These are phyloP conservation scores for Pichia paraexigua DNA, from an alignment of 805 yeast genomes.

Conservation along the genomic window DNA sequence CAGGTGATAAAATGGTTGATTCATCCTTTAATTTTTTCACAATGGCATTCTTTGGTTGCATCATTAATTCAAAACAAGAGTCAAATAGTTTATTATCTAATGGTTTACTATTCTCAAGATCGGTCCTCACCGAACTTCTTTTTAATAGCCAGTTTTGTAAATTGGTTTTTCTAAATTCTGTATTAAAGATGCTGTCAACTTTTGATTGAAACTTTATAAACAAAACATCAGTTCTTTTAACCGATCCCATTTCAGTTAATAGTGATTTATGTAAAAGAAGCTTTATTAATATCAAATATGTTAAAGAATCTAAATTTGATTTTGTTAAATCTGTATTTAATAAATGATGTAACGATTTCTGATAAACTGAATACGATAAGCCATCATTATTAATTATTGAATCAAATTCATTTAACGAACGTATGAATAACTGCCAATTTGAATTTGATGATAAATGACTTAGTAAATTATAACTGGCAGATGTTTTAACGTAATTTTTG, in stretches of 20 bases:
- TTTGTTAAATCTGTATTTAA: neutral
- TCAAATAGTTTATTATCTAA: neutral
- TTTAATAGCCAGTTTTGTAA: neutral
- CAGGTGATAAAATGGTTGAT: neutral
- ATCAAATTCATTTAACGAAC: conserved; percentile 7
- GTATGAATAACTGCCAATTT: conserved; percentile 8
- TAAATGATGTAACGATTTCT: neutral
- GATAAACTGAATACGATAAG: neutral
- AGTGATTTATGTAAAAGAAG: conserved; percentile 3
- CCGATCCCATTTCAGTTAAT: neutral
- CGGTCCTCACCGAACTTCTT: conserved; percentile 4
- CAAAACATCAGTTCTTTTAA: conserved; percentile 7
- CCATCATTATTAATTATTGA: neutral
- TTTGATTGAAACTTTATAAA: conserved; percentile 9
- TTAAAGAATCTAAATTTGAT: neutral
- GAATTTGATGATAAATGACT: neutral
- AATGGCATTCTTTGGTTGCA: neutral
- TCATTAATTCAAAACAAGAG: neutral
- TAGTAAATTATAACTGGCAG: neutral
- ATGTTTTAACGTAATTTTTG: neutral
- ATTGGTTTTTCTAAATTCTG: neutral
- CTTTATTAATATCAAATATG: conserved; percentile 7
- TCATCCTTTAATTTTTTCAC: neutral
- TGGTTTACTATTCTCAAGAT: neutral
- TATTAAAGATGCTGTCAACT: conserved; percentile 3